phyloP scores from a whole-genome alignment of 2,329 filamentous ascomycete species.

The Knufia fluminis region DNA sequence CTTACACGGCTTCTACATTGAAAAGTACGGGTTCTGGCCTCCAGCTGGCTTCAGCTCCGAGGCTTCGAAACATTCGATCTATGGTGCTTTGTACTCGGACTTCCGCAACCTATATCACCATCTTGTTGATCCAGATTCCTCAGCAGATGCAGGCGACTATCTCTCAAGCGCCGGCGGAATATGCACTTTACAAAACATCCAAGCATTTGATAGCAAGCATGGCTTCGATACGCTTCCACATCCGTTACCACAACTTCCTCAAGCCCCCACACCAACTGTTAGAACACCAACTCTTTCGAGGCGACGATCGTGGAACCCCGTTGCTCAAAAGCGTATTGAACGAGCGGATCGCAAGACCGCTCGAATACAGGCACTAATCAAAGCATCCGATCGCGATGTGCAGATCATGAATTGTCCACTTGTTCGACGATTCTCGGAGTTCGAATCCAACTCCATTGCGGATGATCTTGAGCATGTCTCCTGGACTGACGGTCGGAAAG shows the following conservation, averaged over 20 bases:
- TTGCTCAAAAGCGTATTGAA: constrained; percentile 16
- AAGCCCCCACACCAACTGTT: constrained; percentile 6
- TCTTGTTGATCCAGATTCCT: constrained; percentile 49
- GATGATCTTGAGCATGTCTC: constrained; percentile 52
- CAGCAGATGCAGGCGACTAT: constrained; percentile 36
- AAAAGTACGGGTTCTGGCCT: constrained; percentile 63
- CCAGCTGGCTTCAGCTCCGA: constrained; percentile 41
- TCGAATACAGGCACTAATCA: constrained; percentile 17
- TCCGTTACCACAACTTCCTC: constrained; percentile 58
- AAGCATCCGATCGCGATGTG: constrained; percentile 20
- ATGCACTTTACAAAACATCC: constrained; percentile 59
- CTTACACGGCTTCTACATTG: constrained; percentile 56
- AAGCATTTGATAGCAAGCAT: constrained; percentile 55
- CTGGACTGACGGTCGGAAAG: constrained; percentile 60
- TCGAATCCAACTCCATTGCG: constrained; percentile 53
- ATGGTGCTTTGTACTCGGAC: constrained; percentile 55
- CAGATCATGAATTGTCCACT: constrained; percentile 38
- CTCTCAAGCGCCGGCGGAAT: constrained; percentile 54
- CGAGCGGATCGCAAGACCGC: constrained; percentile 15
- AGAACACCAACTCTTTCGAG: constrained; percentile 10
- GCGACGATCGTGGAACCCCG: constrained; percentile 20
- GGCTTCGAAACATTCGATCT: constrained; percentile 50
- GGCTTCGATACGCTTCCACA: constrained; percentile 52
- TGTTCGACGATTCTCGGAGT: constrained; percentile 59
- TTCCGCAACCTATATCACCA: constrained; percentile 64